Evolutionary conservation across 1,284 basidiomycete species (phyloP).

Genomic region (Wallemia hederae): DNA sequence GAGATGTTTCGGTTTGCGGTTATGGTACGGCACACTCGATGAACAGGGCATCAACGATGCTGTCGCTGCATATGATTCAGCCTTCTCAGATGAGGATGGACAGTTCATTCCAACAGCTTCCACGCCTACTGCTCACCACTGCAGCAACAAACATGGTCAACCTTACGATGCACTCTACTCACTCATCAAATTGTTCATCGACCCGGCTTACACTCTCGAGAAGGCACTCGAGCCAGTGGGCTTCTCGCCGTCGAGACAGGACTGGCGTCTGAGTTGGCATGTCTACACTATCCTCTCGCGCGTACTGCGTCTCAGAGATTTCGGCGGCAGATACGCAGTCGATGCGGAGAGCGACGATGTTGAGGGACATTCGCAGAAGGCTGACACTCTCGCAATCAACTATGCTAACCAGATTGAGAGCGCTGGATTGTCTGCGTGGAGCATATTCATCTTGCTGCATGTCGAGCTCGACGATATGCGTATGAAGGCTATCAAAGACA

Average conservation of each 20-base stretch:
- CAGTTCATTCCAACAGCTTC: slow-evolving; percentile 11
- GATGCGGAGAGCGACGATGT: slow-evolving; percentile 18
- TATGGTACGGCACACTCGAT: slow-evolving; percentile 62
- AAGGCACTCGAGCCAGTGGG: slow-evolving; percentile 30
- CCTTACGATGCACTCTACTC: slow-evolving; percentile 45
- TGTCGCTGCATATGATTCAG: slow-evolving; percentile 32
- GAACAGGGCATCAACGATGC: slow-evolving; percentile 41
- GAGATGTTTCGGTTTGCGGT: slow-evolving; percentile 57
- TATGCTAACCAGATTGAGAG: slow-evolving; percentile 72
- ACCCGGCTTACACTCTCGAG: slow-evolving; percentile 22
- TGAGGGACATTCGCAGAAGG: slow-evolving; percentile 47
- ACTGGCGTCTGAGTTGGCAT: slow-evolving; percentile 74
- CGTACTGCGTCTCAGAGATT: slow-evolving; percentile 52
- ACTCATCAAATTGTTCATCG: slow-evolving; percentile 44
- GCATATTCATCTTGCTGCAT: slow-evolving; percentile 67
- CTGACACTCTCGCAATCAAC: slow-evolving; percentile 48
- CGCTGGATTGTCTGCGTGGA: slow-evolving; percentile 50
- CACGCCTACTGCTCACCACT: slow-evolving; percentile 1
- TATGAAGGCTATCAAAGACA: slow-evolving; percentile 44
- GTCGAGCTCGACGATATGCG: slow-evolving; percentile 53
- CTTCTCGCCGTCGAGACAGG: slow-evolving; percentile 42
- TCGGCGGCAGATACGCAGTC: slow-evolving; percentile 34
- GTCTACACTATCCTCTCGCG: slow-evolving; percentile 62
- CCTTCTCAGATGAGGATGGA: slow-evolving; percentile 9
- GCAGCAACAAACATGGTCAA: slow-evolving; percentile 3